Percentiles rank a stretch among this genome's conserved stretches.
Evolutionary conservation across 139 green algal genomes (phyloP).

Genomic region (Picochlorum sp.): DNA sequence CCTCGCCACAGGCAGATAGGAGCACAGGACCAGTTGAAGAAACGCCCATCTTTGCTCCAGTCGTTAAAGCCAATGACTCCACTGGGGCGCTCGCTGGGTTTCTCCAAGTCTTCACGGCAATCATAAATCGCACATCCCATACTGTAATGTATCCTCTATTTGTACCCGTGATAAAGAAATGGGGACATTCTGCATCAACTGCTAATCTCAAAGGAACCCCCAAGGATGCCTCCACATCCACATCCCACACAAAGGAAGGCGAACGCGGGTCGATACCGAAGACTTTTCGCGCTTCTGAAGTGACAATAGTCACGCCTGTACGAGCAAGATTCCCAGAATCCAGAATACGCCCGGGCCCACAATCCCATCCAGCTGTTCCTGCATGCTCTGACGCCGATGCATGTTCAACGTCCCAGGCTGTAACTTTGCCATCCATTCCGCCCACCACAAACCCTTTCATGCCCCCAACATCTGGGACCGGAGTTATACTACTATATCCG

Average conservation of each 20-base stretch:
- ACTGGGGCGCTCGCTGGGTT: slow-evolving; percentile 29
- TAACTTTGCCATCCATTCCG: slow-evolving; percentile 56
- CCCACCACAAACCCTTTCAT: slow-evolving; percentile 51
- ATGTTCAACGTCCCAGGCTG: slow-evolving; percentile 81
- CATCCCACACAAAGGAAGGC: slow-evolving; percentile 43
- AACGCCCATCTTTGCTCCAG: slow-evolving; percentile 31
- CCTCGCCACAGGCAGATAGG: slow-evolving; percentile 54
- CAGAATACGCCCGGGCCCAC: background rate
- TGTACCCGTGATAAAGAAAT: slow-evolving; percentile 62
- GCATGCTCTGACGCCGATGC: slow-evolving; percentile 10
- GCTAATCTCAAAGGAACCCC: slow-evolving; percentile 45
- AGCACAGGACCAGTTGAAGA: slow-evolving; percentile 45
- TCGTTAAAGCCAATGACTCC: slow-evolving; percentile 43
- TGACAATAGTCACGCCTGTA: background rate
- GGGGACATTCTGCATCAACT: background rate
- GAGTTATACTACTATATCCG: slow-evolving; percentile 32
- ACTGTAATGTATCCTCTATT: slow-evolving; percentile 47
- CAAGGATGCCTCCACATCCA: slow-evolving; percentile 28
- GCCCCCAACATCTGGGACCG: slow-evolving; percentile 41
- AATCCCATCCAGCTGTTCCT: background rate
- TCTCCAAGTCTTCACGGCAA: slow-evolving; percentile 30
- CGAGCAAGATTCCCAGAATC: background rate
- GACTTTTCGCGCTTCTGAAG: slow-evolving; percentile 24
- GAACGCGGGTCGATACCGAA: slow-evolving; percentile 64
- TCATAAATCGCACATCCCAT: slow-evolving; percentile 76